These are phyloP conservation scores for Gynochthodes officinalis DNA, from an alignment of 257 asterid species.

Conservation along the genomic window DNA sequence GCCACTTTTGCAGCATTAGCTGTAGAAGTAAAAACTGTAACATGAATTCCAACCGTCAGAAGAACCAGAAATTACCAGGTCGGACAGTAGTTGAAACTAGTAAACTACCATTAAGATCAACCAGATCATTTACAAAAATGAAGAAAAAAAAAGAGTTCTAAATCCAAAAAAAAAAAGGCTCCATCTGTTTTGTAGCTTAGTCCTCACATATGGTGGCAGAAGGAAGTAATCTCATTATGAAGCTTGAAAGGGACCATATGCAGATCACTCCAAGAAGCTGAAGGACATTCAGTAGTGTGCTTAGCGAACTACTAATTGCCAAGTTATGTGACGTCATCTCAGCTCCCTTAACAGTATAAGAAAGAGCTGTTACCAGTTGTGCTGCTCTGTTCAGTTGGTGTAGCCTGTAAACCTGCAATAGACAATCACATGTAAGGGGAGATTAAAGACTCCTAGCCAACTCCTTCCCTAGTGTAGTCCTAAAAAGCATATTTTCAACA, in stretches of 20 bases:
- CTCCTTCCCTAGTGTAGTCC: neutral
- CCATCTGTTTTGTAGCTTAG: neutral
- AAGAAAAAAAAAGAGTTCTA: neutral
- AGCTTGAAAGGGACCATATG: slow-evolving; percentile 94
- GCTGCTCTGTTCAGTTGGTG: slow-evolving; percentile 97
- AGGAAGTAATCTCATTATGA: slow-evolving; percentile 70
- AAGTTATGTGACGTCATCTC: slow-evolving; percentile 89
- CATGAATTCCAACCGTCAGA: neutral
- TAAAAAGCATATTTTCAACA: neutral
- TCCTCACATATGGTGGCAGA: slow-evolving; percentile 34
- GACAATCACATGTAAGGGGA: neutral
- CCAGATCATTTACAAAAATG: neutral
- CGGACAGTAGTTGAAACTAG: too few species aligned
- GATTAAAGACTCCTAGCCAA: neutral
- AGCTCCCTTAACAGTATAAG: slow-evolving; percentile 87
- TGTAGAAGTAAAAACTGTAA: too few species aligned
- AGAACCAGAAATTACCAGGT: neutral
- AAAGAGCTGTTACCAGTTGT: slow-evolving; percentile 89
- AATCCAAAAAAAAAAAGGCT: neutral
- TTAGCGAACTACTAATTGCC: slow-evolving; percentile 76
- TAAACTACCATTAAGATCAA: neutral
- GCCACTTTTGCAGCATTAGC: neutral
- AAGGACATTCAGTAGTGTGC: slow-evolving; percentile 73
- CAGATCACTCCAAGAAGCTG: slow-evolving; percentile 84
- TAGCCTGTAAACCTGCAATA: slow-evolving; percentile 70